phyloP scores from a whole-genome alignment of 2,329 filamentous ascomycete genomes.

The Hirsutella rhossiliensis region DNA sequence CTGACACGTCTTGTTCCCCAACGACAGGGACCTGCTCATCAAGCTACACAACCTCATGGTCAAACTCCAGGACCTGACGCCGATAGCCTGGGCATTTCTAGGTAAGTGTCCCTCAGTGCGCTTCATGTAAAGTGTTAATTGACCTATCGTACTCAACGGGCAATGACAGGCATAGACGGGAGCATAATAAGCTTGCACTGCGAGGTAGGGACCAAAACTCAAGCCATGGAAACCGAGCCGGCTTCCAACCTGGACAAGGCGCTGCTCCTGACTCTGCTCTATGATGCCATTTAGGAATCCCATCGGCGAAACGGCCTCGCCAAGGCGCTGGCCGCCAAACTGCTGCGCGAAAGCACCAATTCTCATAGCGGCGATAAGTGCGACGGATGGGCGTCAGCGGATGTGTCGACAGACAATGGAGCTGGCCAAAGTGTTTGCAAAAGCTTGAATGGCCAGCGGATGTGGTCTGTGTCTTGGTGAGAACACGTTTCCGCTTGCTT shows the following conservation, averaged over 20 bases:
- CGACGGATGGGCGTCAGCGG: slow-evolving; percentile 46
- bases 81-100: slow-evolving; percentile 54
- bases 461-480: slow-evolving; percentile 50
- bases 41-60: slow-evolving; percentile 34
- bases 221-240: no score
- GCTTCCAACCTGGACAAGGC: no score
- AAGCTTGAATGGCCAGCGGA: slow-evolving; percentile 43
- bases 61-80: slow-evolving; percentile 30
- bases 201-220: slow-evolving; percentile 29
- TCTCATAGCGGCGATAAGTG: slow-evolving; percentile 20
- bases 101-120: slow-evolving; percentile 14
- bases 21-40: slow-evolving; percentile 27
- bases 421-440: slow-evolving; percentile 50
- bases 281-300: slow-evolving; percentile 21
- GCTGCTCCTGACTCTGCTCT: not conserved
- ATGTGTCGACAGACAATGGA: slow-evolving; percentile 49
- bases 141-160: not conserved
- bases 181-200: slow-evolving; percentile 50
- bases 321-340: slow-evolving; percentile 44
- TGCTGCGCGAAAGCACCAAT: slow-evolving; percentile 32
- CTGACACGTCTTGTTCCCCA: not conserved
- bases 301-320: slow-evolving; percentile 52
- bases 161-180: slow-evolving; percentile 40
- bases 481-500: slow-evolving; percentile 6
- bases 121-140: not conserved